Evolutionary conservation across 2,329 filamentous ascomycete genomes (phyloP).

Genomic region (Fusarium sp.): DNA sequence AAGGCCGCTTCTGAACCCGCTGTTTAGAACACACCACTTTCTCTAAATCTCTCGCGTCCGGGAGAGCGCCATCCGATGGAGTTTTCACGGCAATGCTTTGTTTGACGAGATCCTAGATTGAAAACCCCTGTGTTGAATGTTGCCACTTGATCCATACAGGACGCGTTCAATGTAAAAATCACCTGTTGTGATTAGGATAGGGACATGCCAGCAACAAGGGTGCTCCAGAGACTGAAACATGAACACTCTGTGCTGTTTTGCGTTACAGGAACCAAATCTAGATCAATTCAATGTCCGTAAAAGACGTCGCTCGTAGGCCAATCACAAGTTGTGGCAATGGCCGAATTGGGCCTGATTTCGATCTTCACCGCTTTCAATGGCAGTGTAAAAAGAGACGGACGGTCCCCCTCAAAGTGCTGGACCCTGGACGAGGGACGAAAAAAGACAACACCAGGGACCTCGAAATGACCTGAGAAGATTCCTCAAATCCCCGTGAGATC

Average conservation of each 20-base stretch:
- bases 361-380: slow-evolving; percentile 36
- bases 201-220: slow-evolving; percentile 28
- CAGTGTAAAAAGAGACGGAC: not conserved
- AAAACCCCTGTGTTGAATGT: slow-evolving; percentile 10
- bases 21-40: slow-evolving; percentile 14
- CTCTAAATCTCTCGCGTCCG: slow-evolving; percentile 14
- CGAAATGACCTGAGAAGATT: slow-evolving; percentile 31
- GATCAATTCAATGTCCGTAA: slow-evolving; percentile 20
- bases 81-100: slow-evolving; percentile 18
- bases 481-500: slow-evolving; percentile 40
- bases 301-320: not conserved
- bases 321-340: slow-evolving; percentile 1
- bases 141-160: slow-evolving; percentile 34
- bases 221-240: not conserved
- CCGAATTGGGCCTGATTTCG: slow-evolving; percentile 17
- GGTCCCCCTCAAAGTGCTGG: not conserved
- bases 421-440: slow-evolving; percentile 15
- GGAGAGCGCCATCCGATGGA: slow-evolving; percentile 29
- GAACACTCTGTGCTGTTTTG: not conserved
- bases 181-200: slow-evolving; percentile 31
- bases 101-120: slow-evolving; percentile 21
- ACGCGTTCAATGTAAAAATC: slow-evolving; percentile 36
- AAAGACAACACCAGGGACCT: slow-evolving; percentile 15
- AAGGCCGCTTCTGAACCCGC: not conserved
- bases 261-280: slow-evolving; percentile 11